Base-by-base conservation (phyloP, 148 eudicot genomes). In the Limonium bicolor region DNA sequence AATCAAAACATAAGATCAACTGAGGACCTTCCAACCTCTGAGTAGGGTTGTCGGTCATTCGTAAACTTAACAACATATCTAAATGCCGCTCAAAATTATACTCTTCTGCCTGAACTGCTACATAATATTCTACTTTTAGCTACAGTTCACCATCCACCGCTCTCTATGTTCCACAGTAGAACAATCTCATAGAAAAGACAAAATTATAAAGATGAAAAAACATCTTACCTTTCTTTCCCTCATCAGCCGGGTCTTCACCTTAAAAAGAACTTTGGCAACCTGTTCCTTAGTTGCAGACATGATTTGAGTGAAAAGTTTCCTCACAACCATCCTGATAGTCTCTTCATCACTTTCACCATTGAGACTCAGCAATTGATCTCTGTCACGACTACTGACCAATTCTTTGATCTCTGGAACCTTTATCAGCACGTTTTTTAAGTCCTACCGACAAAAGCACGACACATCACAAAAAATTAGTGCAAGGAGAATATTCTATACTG, bases 391-490 rank as follows among this genome's bases (percentile, higher is more conserved):
- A 54, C 93, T 85, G 31, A 78, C 76, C 65, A 86, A 66, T 58
- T 64, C 73, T 16, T 58, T 58, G 35, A 86, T 76, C 72, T 86
- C 96, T 4, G 88, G 96, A 56, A 82, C 75, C 58, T 46, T 67
- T 6, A 53, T 48, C 12, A 78, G 69, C 55, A 83, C 78, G 30
- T 10, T 52, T 49, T 78, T 73, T 21, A 86, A 79, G 30, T 82
- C 96, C 96, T 82, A 41, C n/a, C 46, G 5, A 5, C 27, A 34
- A 36, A 43, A 24, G n/a, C 10, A 46, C n/a, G 22, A 46, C 33
- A 27, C 27, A n/a, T 15, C 12, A 11, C 7, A 43, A 6, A 16
- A 43, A 22, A 9, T 38, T 13, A 20, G 19, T 2, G 19, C 14
- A 1, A 2, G 2, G 42, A 38, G 18, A 38, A 2, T 16, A 16